Base-by-base conservation (phyloP, 345 rosid species). In the Brassica cretica region DNA sequence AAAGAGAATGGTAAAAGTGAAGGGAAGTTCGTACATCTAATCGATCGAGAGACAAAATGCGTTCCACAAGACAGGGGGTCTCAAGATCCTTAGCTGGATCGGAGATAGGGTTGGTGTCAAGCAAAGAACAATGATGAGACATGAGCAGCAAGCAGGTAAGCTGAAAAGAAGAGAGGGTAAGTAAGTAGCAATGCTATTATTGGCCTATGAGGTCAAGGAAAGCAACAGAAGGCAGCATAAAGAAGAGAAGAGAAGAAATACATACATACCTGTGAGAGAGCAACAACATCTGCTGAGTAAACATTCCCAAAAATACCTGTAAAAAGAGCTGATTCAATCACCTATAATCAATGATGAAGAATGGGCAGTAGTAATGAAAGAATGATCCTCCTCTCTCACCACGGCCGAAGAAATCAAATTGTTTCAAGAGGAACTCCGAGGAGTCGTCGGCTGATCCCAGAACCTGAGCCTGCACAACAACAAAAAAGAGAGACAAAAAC, bases 341-440 rank as follows among this genome's bases (percentile, higher is more conserved):
- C 15, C 12, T 8, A 33, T 5, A 49, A 19, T 2, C 24, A n/a
- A 11, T 30, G 19, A 37, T 49, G 56, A 60, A 76, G 30, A 64
- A 68, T 3, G 16, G 15, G 1, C 15, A 46, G 53, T 39, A 46
- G 39, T 12, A 37, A 14, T 64, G 4, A 41, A 11, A 41, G 51
- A 41, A 11, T 41, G 14, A 41, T 41, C n/a, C 8, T 33, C 37
- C 8, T 33, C 37, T 5, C 85, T 82, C 80, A 93, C 99, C 93
- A 61, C 84, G 84, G 59, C 98, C 98, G 75, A 91, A 93, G 85
- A 85, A 91, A 84, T 95, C 99, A 75, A 78, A 88, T 76, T 66
- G 89, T 77, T 84, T 84, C 87, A 95, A 82, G 6, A 76, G 91
- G 73, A 80, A 88, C 61, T 95, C 98, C 0, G 87, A 78, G 21